These are phyloP conservation scores for Oxytropis ochrocephala DNA, from an alignment of 306 rosid species.

Conservation along the genomic window DNA sequence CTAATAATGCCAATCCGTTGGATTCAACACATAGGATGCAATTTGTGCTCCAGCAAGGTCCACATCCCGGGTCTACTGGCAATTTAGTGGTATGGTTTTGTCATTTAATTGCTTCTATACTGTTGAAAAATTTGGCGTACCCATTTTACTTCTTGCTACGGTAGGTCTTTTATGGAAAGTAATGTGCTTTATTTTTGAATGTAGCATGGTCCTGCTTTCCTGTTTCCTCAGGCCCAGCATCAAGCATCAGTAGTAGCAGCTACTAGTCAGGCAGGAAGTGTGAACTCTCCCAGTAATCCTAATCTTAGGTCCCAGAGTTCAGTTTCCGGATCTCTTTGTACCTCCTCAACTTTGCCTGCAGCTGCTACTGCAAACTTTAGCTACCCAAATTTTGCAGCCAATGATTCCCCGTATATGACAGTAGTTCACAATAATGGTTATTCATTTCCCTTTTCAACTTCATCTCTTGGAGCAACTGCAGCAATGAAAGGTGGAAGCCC, in stretches of 20 bases:
- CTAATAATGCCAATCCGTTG: constrained; percentile 18
- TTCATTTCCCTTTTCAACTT: constrained; percentile 43
- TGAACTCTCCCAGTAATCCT: constrained; percentile 29
- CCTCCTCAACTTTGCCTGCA: constrained; percentile 42
- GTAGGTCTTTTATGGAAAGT: not conserved
- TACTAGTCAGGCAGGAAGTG: constrained; percentile 32
- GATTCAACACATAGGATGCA: constrained; percentile 41
- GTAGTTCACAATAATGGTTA: constrained; percentile 49
- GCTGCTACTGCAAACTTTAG: constrained; percentile 34
- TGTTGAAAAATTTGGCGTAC: not conserved
- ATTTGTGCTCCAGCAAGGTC: constrained; percentile 35
- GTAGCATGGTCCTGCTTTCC: constrained; percentile 46
- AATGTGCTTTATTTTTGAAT: constrained; percentile 22
- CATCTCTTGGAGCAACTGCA: constrained; percentile 43
- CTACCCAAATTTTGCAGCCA: constrained; percentile 37
- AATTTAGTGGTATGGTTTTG: constrained; percentile 43
- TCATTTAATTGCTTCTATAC: constrained; percentile 14
- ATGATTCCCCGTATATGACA: constrained; percentile 44
- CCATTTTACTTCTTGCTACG: not conserved
- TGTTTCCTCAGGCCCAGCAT: constrained; percentile 38
- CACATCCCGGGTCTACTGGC: constrained; percentile 25
- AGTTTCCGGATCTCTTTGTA: constrained; percentile 31
- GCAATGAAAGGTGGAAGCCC: constrained; percentile 34
- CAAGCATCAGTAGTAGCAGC: constrained; percentile 34
- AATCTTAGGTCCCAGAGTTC: constrained; percentile 32